phyloP scores from a whole-genome alignment of 495 filamentous ascomycete species.

The Aspergillus panamensis region DNA sequence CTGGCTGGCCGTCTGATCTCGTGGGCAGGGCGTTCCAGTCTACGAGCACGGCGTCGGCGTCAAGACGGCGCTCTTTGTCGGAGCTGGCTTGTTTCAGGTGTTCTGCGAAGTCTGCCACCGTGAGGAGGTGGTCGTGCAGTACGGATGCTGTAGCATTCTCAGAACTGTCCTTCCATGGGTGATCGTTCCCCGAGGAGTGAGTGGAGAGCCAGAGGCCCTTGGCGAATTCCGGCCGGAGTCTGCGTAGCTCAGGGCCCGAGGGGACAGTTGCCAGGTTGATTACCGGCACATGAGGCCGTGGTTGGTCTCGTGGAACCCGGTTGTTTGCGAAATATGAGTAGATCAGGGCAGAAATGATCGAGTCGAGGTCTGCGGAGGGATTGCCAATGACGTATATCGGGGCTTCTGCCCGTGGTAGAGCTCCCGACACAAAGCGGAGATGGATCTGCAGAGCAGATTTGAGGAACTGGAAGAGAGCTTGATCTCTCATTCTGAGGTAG shows the following conservation, averaged over 20 bases:
- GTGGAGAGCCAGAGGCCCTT: constrained; percentile 42
- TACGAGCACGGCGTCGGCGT: constrained; percentile 60
- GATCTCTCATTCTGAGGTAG: constrained; percentile 8
- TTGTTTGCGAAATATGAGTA: constrained; percentile 73
- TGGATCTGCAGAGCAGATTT: constrained; percentile 35
- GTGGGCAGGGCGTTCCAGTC: constrained; percentile 84
- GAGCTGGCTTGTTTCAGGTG: constrained; percentile 15
- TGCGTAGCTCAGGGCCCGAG: constrained; percentile 53
- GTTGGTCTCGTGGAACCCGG: constrained; percentile 21
- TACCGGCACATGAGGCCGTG: constrained; percentile 70
- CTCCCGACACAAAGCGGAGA: constrained; percentile 31
- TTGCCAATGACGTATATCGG: constrained; percentile 49
- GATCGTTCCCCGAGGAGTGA: constrained; percentile 21
- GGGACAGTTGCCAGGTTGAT: constrained; percentile 64
- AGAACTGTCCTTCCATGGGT: constrained; percentile 30
- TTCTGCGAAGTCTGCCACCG: constrained; percentile 38
- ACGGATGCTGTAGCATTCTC: constrained; percentile 37
- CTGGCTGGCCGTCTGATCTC: constrained; percentile 20
- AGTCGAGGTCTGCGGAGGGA: constrained; percentile 75
- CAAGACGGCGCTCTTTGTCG: constrained; percentile 4
- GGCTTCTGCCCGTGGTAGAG: constrained; percentile 24
- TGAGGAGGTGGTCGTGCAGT: constrained; percentile 35
- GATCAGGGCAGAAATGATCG: constrained; percentile 78
- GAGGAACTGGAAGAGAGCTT: constrained; percentile 39
- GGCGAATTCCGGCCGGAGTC: constrained; percentile 74